phyloP scores from a whole-genome alignment of 192 early-diverging fungal species.

The Geranomyces michiganensis region DNA sequence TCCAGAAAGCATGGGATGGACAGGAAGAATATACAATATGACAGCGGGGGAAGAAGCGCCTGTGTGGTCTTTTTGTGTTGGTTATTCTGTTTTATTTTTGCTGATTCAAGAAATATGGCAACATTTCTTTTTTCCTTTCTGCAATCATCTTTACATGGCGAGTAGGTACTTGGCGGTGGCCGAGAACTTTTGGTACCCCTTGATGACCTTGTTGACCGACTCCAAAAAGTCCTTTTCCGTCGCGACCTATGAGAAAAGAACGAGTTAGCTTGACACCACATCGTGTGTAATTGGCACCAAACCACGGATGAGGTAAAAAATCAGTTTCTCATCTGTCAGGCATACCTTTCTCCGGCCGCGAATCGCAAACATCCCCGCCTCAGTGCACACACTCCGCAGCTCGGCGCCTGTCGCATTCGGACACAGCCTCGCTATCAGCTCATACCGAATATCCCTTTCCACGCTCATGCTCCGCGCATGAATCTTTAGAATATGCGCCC shows the following conservation, averaged over 20 bases:
- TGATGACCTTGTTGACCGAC: conserved; percentile 99
- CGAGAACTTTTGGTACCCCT: conserved; percentile 98
- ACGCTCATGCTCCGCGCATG: conserved; percentile 99
- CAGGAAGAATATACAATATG: too few species aligned
- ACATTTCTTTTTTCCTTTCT: background rate
- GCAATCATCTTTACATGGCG: conserved; percentile 44
- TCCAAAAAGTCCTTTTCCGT: conserved; percentile 99
- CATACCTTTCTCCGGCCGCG: conserved; percentile 67
- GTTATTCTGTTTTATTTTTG: too few species aligned
- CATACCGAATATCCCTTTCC: conserved; percentile 98
- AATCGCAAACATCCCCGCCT: conserved; percentile 99
- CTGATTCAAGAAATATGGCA: background rate
- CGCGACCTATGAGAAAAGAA: conserved; percentile 76
- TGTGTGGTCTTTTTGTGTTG: too few species aligned
- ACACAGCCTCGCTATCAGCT: conserved; percentile 95
- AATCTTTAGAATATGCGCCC: conserved; percentile 97
- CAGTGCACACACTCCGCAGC: conserved; percentile 97
- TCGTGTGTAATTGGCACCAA: background rate
- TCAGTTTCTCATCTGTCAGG: background rate
- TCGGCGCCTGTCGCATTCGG: conserved; percentile 95
- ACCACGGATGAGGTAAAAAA: too few species aligned
- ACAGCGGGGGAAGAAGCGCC: too few species aligned
- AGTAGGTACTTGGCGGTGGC: conserved; percentile 89
- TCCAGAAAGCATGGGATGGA: too few species aligned
- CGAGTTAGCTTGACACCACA: background rate